Evolutionary conservation across 148 eudicot species (phyloP), one percentile per base, ranked within the genome.

Genomic region (Salicornia ramosissima): DNA sequence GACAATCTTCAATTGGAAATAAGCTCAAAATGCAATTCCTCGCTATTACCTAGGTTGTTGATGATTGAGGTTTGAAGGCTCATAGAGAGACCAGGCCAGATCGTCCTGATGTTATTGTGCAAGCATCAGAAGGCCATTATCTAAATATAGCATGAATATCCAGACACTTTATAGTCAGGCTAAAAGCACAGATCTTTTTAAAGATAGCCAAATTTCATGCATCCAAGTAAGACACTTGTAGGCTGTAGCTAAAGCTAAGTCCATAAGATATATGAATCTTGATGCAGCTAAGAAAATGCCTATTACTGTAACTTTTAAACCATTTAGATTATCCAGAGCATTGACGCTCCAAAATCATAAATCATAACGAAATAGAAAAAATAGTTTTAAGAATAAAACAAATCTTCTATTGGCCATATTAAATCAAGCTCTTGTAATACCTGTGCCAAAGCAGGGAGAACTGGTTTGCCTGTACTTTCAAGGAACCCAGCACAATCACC

Each of bases 371-470:
- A 33, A 49, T 19, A 31, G 21, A 24, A 21, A 60, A 46, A 28
- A 46, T 49, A 18, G 43, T 26, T 12, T 29, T 29, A n/a, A n/a
- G n/a, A n/a, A n/a, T n/a, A n/a, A n/a, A n/a, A n/a, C n/a, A n/a
- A n/a, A n/a, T n/a, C n/a, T n/a, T n/a, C n/a, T n/a, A n/a, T n/a
- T n/a, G n/a, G n/a, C n/a, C n/a, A n/a, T n/a, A n/a, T n/a, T 1
- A 22, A 3, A 15, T 49, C 21, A 30, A 46, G 33, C 49, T 46
- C 9, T 15, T 36, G 49, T 29, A 19, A 45, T 67, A 85, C 98
- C 88, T 94, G 98, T 60, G 98, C 98, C 79, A 94, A 80, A 77
- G 98, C 98, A 54, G 97, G 98, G 84, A 94, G 98, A 74, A 81
- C 85, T 10, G 88, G 83, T 75, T 75, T 94, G 62, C 98, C 98